Evolutionary conservation across 2,329 filamentous ascomycete genomes (phyloP).

Genomic region (Fusarium falciforme): DNA sequence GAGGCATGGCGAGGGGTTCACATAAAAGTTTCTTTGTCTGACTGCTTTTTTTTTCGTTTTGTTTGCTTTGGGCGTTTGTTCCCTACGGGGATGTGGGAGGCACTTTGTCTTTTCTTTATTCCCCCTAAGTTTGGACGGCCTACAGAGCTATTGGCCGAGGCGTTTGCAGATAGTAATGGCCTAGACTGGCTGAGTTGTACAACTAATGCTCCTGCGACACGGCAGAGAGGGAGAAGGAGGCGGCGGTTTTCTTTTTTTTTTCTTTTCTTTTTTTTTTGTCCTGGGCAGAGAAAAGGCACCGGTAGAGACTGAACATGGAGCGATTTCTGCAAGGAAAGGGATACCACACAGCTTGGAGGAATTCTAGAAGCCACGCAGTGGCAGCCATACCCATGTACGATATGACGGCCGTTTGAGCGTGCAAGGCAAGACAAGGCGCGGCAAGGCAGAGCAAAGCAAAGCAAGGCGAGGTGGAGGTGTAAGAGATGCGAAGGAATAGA

Average conservation of each 20-base stretch:
- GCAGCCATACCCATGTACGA: conserved; percentile 24
- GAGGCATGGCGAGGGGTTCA: conserved; percentile 49
- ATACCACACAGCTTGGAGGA: conserved; percentile 20
- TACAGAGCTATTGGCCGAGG: conserved; percentile 32
- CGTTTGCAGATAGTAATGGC: conserved; percentile 39
- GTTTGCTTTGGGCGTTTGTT: conserved; percentile 42
- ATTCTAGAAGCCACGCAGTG: conserved; percentile 6
- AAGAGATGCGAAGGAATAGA: conserved; percentile 28
- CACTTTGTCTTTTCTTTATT: conserved; percentile 34
- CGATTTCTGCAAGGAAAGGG: conserved; percentile 15
- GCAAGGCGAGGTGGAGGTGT: conserved; percentile 5
- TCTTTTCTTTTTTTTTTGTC: background rate
- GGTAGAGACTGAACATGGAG: conserved; percentile 24
- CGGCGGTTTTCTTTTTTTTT: conserved; percentile 5
- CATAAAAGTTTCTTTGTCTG: conserved; percentile 41
- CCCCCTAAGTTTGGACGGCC: conserved; percentile 33
- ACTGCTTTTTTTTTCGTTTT: conserved; percentile 11
- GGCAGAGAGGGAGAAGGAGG: conserved; percentile 38
- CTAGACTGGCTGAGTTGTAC: conserved; percentile 37
- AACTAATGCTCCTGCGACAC: conserved; percentile 42
- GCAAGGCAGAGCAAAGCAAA: background rate
- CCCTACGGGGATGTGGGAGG: conserved; percentile 33
- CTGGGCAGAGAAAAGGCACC: conserved; percentile 16
- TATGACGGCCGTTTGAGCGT: conserved; percentile 21
- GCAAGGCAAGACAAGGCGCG: background rate